These are phyloP conservation scores for Platanus orientalis DNA, from an alignment of 164 flowering plant genomes.

Conservation along the genomic window DNA sequence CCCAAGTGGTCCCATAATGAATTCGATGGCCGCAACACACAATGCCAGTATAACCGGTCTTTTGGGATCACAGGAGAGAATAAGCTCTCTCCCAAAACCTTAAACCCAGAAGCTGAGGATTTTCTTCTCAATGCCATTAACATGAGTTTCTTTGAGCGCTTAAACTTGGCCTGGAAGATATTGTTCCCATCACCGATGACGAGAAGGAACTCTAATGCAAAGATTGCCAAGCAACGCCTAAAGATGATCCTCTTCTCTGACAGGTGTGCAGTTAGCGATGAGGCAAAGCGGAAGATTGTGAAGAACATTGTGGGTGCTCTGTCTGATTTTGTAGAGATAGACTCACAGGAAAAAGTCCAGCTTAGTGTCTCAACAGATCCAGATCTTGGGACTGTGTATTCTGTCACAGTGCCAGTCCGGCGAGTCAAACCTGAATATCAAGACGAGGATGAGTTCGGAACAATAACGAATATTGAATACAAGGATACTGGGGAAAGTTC, in stretches of 20 bases:
- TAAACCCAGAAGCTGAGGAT: constrained; percentile 58
- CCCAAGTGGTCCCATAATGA: constrained; percentile 30
- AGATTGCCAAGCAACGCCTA: constrained; percentile 86
- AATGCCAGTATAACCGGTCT: constrained; percentile 25
- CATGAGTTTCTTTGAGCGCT: constrained; percentile 82
- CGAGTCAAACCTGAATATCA: constrained; percentile 85
- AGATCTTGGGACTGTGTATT: constrained; percentile 88
- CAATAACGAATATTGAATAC: constrained; percentile 69
- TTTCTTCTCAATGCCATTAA: constrained; percentile 65
- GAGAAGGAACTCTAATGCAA: constrained; percentile 71
- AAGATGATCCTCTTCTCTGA: constrained; percentile 99
- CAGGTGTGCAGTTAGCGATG: constrained; percentile 92
- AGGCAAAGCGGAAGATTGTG: constrained; percentile 85
- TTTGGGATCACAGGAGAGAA: constrained; percentile 34
- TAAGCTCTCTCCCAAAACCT: constrained; percentile 32
- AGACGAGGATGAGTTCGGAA: constrained; percentile 49
- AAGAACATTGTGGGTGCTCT: constrained; percentile 70
- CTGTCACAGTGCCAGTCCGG: constrained; percentile 89
- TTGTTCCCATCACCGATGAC: constrained; percentile 61
- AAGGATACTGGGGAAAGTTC: constrained; percentile 69
- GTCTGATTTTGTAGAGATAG: constrained; percentile 97
- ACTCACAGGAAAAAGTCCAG: constrained; percentile 90
- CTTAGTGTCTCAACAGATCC: constrained; percentile 79
- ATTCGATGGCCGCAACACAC: constrained; percentile 18
- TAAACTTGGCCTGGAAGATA: constrained; percentile 91